Conservation (phyloP, 768 basidiomycete genomes). For the Russula sp. region DNA sequence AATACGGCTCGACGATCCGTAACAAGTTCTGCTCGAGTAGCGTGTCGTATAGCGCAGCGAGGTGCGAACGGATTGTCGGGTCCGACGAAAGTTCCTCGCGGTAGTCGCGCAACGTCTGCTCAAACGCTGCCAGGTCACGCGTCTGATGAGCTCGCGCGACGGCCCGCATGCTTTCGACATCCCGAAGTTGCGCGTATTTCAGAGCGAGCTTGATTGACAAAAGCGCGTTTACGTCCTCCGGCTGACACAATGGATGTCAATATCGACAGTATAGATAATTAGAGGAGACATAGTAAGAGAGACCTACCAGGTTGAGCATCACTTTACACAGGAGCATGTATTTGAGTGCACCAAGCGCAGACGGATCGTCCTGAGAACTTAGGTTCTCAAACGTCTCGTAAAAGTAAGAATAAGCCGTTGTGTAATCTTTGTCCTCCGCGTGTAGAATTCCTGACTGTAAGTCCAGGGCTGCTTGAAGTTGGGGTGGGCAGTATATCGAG, state of each 20-base stretch:
- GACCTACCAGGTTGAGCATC: conserved; percentile 87
- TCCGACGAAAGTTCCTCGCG: conserved; percentile 90
- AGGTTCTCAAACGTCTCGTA: conserved; percentile 94
- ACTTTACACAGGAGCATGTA: conserved; percentile 99
- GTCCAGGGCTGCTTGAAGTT: conserved; percentile 55
- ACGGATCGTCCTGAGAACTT: conserved; percentile 57
- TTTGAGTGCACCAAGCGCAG: conserved; percentile 81
- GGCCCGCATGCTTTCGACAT: conserved; percentile 94
- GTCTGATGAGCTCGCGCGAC: conserved; percentile 92
- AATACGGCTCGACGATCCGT: conserved; percentile 94
- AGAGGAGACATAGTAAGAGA: neutral
- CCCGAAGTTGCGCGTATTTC: conserved; percentile 80
- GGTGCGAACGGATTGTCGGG: conserved; percentile 91
- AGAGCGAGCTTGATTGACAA: conserved; percentile 81
- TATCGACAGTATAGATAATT: neutral
- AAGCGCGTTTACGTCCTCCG: conserved; percentile 88
- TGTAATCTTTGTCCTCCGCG: conserved; percentile 97
- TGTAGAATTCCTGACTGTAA: conserved; percentile 78
- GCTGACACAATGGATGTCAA: conserved; percentile 40
- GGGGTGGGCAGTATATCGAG: conserved; percentile 86
- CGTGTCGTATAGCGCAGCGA: conserved; percentile 91
- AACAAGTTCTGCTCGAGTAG: conserved; percentile 93
- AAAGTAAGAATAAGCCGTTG: conserved; percentile 95
- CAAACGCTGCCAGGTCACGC: conserved; percentile 84
- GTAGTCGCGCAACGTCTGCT: conserved; percentile 81